phyloP scores from a whole-genome alignment of 805 yeast genomes.

The Lachancea waltii region DNA sequence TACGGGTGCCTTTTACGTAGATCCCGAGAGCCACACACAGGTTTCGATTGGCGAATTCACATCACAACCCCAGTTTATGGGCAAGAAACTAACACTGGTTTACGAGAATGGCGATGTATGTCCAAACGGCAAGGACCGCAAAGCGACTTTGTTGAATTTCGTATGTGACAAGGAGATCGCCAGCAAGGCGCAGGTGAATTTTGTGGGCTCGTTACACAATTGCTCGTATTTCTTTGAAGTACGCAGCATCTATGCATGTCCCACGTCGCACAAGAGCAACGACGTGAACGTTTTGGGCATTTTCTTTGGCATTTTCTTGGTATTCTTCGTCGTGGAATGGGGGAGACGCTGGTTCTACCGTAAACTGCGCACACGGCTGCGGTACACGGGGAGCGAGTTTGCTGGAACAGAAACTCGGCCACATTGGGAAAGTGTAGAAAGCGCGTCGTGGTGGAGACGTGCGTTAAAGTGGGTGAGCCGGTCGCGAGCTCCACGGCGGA shows the following conservation, averaged over 20 bases:
- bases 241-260: conserved; percentile 79
- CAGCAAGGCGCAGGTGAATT: conserved; percentile 58
- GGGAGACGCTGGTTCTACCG: conserved; percentile 31
- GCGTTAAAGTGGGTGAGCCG: conserved; percentile 4
- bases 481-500: not conserved
- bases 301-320: conserved; percentile 45
- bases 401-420: conserved; percentile 34
- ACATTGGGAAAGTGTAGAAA: conserved; percentile 27
- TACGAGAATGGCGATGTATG: conserved; percentile 66
- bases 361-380: conserved; percentile 12
- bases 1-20: conserved; percentile 53
- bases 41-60: conserved; percentile 57
- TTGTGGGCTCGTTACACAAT: conserved; percentile 64
- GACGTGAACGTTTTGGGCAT: conserved; percentile 61
- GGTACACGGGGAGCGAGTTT: conserved; percentile 5
- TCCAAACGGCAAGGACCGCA: conserved; percentile 47
- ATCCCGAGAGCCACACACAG: conserved; percentile 29
- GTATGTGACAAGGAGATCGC: conserved; percentile 73
- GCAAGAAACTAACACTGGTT: conserved; percentile 61
- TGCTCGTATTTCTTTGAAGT: conserved; percentile 83
- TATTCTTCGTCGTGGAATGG: conserved; percentile 36
- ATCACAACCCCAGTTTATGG: conserved; percentile 59
- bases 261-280: conserved; percentile 63
- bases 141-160: conserved; percentile 62
- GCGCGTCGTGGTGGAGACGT: conserved; percentile 14